Evolutionary conservation across 116 monocot species (phyloP).

Genomic region (Zostera marina): DNA sequence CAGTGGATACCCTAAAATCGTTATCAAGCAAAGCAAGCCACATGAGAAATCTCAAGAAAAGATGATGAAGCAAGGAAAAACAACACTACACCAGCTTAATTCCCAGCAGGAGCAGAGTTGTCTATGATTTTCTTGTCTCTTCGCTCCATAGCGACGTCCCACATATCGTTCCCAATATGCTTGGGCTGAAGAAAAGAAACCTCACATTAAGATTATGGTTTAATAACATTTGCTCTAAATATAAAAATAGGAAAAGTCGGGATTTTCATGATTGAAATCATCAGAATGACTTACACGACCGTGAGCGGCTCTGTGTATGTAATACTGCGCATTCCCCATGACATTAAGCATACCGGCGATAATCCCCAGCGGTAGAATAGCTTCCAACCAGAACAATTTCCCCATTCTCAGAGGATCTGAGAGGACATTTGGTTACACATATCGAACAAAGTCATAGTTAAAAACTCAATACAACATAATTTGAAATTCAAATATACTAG

Average conservation of each 20-base stretch:
- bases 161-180: conserved; percentile 86
- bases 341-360: conserved; percentile 60
- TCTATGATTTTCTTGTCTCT: conserved; percentile 68
- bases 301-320: conserved; percentile 58
- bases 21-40: no score
- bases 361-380: conserved; percentile 51
- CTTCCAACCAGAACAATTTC: conserved; percentile 36
- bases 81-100: conserved; percentile 30
- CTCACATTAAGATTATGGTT: no score
- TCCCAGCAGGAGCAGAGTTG: conserved; percentile 13
- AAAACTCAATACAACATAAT: no score
- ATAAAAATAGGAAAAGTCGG: neutral
- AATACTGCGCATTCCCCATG: conserved; percentile 70
- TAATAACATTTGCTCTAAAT: neutral
- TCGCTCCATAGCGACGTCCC: conserved; percentile 94
- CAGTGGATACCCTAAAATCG: no score
- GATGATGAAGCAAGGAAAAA: no score
- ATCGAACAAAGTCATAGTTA: no score
- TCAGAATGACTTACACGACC: conserved; percentile 28
- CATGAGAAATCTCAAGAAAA: no score
- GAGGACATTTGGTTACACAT: no score
- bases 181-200: conserved; percentile 50
- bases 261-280: neutral
- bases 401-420: conserved; percentile 11
- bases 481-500: no score